phyloP scores from a whole-genome alignment of 495 filamentous ascomycete genomes.

The Talaromyces thailandensis region DNA sequence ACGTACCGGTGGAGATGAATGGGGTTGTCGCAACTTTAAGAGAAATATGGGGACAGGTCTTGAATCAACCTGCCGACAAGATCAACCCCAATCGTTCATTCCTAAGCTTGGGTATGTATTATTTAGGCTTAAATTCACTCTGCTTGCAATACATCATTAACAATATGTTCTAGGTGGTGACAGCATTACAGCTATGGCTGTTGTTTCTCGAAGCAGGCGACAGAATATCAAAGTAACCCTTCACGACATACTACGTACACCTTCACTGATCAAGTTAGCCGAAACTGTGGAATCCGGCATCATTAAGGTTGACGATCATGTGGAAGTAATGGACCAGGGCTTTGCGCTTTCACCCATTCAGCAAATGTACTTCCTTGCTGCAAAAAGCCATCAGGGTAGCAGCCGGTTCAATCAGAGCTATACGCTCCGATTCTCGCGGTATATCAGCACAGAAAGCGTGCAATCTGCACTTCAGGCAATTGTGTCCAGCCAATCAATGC shows the following conservation, averaged over 20 bases:
- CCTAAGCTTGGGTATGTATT: slow-evolving; percentile 28
- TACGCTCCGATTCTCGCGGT: slow-evolving; percentile 45
- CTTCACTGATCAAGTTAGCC: slow-evolving; percentile 29
- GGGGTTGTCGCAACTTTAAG: slow-evolving; percentile 17
- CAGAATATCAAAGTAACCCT: slow-evolving; percentile 26
- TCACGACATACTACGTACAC: slow-evolving; percentile 27
- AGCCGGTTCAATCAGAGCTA: slow-evolving; percentile 65
- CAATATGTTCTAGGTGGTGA: slow-evolving; percentile 31
- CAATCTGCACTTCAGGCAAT: slow-evolving; percentile 46
- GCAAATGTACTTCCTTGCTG: slow-evolving; percentile 35
- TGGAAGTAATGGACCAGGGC: slow-evolving; percentile 29
- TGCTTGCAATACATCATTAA: slow-evolving; percentile 13
- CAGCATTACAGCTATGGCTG: slow-evolving; percentile 34
- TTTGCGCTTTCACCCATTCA: slow-evolving; percentile 47
- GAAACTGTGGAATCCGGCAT: slow-evolving; percentile 15
- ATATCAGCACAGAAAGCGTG: slow-evolving; percentile 39
- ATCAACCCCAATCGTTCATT: slow-evolving; percentile 33
- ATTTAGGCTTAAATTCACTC: not conserved
- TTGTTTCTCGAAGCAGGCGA: slow-evolving; percentile 30
- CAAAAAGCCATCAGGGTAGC: slow-evolving; percentile 33
- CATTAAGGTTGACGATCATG: slow-evolving; percentile 10
- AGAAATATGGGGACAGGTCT: slow-evolving; percentile 37
- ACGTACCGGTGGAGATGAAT: slow-evolving; percentile 14
- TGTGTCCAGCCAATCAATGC: slow-evolving; percentile 58
- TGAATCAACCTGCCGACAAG: slow-evolving; percentile 34